These are phyloP conservation scores for Isatis lusitanica DNA, from an alignment of 441 rosid genomes.

Conservation along the genomic window DNA sequence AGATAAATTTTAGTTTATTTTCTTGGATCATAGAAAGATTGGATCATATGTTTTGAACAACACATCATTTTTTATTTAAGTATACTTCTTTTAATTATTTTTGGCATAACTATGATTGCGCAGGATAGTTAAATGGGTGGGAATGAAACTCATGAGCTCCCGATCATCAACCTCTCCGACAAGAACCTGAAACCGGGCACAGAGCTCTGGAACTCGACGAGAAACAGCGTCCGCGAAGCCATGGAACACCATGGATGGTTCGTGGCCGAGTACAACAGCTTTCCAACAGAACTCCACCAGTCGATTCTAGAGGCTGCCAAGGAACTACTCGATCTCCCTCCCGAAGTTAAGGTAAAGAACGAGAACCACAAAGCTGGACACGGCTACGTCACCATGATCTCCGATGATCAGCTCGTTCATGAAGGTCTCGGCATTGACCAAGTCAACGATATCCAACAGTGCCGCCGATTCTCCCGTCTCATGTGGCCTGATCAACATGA, in stretches of 20 bases:
- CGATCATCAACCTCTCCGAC: conserved; percentile 42
- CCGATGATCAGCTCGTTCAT: conserved; percentile 48
- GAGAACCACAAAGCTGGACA: conserved; percentile 53
- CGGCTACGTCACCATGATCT: conserved; percentile 53
- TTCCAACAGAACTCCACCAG: conserved; percentile 41
- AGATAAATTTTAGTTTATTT: neutral
- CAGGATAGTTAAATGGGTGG: conserved; percentile 1
- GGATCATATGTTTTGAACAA: neutral
- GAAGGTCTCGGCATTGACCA: conserved; percentile 65
- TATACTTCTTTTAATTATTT: neutral
- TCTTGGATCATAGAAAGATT: neutral
- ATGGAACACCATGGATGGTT: conserved; percentile 58
- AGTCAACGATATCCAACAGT: conserved; percentile 43
- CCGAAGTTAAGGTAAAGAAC: conserved; percentile 54
- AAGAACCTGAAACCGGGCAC: conserved; percentile 48
- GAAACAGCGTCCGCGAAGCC: conserved; percentile 44
- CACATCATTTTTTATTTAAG: neutral
- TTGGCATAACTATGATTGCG: neutral
- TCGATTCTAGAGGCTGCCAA: conserved; percentile 33
- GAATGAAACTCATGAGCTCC: conserved; percentile 36
- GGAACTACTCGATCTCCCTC: conserved; percentile 61
- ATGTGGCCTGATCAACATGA: conserved; percentile 65
- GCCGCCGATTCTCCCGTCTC: conserved; percentile 50
- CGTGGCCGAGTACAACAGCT: conserved; percentile 44
- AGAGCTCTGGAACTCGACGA: conserved; percentile 47